Base-by-base conservation (phyloP, 371 early-diverging fungal species). In the Haplosporangium sp. region DNA sequence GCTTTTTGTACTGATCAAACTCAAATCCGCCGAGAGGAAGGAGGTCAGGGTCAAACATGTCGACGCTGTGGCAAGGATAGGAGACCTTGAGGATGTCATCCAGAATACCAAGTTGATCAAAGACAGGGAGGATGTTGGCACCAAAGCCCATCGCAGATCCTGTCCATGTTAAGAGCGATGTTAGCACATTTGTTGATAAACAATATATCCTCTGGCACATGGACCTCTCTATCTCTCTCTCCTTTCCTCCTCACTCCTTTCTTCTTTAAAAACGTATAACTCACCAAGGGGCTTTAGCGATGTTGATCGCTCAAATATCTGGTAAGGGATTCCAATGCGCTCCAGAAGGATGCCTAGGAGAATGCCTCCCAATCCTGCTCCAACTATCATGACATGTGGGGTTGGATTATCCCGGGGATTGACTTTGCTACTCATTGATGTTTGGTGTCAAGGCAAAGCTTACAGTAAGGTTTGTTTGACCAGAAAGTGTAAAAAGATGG, bases 101-200 rank as follows among this genome's bases (percentile, higher is more conserved):
- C 20, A 51, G 52, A 12, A 62, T 29, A 4, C 62, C 62, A 10
- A 62, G 51, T 41, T 62, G 62, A 14, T 62, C 62, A 20, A 62
- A 43, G 7, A 41, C 18, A 9, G 62, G 62, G 52, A 62, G 53
- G 23, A 52, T 52, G 10, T 46, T 56, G 18, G 64, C 55, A 7
- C 37, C 55, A 1, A 64, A 14, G 9, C 55, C 37, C 18, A 64
- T 64, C 13, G 45, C 55, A 16, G 56, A 46, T 3, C 64, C 64
- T 64, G 29, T 29, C 29, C 29, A 29, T 4, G 29, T 29, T 29
- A 29, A 29, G 29, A 29, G 29, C 4, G 20, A 2, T 10, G 23
- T 41, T 8, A 37, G n/a, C 8, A 8, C 14, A 56, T 14, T 36
- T 16, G 56, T 23, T 13, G 18, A 18, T 6, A 52, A 14, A 52